These are phyloP conservation scores for Polytrichum commune DNA, from an alignment of 225 moss, liverwort and hornwort genomes.

Conservation along the genomic window DNA sequence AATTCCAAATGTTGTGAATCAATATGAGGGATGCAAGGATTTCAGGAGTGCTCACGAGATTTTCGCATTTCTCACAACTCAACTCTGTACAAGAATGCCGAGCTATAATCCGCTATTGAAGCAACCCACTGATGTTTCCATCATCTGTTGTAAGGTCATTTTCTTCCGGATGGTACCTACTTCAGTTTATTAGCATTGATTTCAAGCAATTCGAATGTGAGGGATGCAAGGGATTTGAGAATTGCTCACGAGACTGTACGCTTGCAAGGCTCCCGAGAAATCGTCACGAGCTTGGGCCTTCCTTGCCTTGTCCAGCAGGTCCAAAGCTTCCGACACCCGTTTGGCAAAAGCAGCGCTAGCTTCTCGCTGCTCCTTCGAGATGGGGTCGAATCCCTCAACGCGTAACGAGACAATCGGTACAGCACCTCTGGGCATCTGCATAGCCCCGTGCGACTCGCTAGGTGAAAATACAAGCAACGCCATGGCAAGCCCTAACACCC, in stretches of 20 bases:
- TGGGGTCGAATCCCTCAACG: slow-evolving; percentile 13
- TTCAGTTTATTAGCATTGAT: no score
- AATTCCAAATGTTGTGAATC: no score
- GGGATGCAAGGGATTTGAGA: no score
- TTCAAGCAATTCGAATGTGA: no score
- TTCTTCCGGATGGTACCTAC: no score
- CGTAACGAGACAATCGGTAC: background rate
- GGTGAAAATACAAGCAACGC: slow-evolving; percentile 2
- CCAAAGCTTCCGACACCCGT: slow-evolving; percentile 38
- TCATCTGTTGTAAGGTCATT: background rate
- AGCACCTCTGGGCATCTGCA: slow-evolving; percentile 1
- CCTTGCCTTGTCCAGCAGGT: slow-evolving; percentile 38
- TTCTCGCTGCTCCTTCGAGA: slow-evolving; percentile 25
- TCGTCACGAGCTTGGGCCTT: slow-evolving; percentile 43
- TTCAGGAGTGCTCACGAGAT: no score
- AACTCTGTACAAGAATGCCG: no score
- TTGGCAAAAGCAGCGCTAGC: slow-evolving; percentile 31
- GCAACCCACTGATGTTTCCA: background rate
- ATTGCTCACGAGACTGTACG: slow-evolving; percentile 31
- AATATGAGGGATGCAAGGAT: no score
- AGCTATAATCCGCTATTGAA: no score
- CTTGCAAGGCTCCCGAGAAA: slow-evolving; percentile 31
- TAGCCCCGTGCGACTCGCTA: slow-evolving; percentile 15
- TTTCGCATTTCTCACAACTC: no score
- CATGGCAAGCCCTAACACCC: slow-evolving; percentile 21